Conservation (phyloP, 176 grass and related monocot species). For the Zea luxurians region DNA sequence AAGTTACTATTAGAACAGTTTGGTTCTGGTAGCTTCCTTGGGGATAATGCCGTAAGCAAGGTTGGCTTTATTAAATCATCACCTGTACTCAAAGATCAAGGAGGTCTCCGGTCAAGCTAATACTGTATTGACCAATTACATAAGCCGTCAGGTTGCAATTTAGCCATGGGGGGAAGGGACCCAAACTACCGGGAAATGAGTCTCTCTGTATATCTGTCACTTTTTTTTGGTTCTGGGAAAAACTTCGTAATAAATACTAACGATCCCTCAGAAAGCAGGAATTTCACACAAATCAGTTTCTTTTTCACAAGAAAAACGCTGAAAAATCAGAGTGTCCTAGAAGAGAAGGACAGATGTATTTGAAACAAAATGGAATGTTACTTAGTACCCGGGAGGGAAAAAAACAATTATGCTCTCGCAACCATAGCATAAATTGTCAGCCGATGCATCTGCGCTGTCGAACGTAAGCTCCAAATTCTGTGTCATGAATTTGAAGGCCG, state of each 20-base stretch:
- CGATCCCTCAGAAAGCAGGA: too few relatives aligned
- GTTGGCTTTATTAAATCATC: constrained; percentile 4
- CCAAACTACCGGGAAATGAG: background rate
- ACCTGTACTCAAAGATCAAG: constrained; percentile 16
- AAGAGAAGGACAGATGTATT: background rate
- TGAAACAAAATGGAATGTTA: too few relatives aligned
- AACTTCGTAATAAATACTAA: background rate
- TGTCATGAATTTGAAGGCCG: background rate
- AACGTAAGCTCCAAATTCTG: background rate
- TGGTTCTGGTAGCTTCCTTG: constrained; percentile 28
- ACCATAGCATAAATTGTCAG: background rate
- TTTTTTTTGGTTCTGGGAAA: background rate
- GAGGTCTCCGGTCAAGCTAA: background rate
- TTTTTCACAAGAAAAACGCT: too few relatives aligned
- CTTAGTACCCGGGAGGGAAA: too few relatives aligned
- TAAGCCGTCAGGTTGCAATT: background rate
- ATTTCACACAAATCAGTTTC: too few relatives aligned
- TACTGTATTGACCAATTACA: constrained; percentile 7
- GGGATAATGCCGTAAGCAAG: background rate
- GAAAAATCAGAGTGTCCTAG: too few relatives aligned
- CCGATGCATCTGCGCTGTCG: background rate
- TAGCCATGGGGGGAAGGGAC: background rate
- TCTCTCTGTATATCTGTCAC: background rate
- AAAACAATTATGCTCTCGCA: too few relatives aligned
- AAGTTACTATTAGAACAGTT: constrained; percentile 17